Conservation (phyloP, 441 rosid genomes). For the Brassica hybrid region DNA sequence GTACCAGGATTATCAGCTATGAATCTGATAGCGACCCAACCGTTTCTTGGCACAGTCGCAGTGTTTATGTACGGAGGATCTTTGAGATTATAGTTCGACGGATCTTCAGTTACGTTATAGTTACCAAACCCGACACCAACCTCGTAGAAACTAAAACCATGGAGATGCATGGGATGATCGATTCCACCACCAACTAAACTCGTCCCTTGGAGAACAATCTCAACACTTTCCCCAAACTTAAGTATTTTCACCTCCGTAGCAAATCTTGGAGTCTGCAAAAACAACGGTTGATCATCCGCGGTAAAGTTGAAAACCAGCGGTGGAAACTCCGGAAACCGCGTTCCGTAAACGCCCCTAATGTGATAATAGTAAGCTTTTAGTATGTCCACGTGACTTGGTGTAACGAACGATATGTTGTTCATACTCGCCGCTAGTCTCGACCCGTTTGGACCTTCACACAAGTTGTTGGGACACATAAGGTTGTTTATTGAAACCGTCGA, state of each 20-base stretch:
- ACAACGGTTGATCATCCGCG: constrained; percentile 31
- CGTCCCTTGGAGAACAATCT: constrained; percentile 59
- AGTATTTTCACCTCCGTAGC: constrained; percentile 48
- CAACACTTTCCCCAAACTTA: constrained; percentile 46
- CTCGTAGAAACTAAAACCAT: constrained; percentile 54
- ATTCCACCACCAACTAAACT: constrained; percentile 38
- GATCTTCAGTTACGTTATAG: constrained; percentile 39
- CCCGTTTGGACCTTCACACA: constrained; percentile 48
- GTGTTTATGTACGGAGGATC: constrained; percentile 57
- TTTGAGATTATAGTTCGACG: constrained; percentile 45
- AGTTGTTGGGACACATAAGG: constrained; percentile 21
- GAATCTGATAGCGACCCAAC: constrained; percentile 60
- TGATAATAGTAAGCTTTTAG: constrained; percentile 52
- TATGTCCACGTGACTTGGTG: constrained; percentile 48
- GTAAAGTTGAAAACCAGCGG: constrained; percentile 46
- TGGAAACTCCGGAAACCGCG: constrained; percentile 46
- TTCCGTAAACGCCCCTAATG: constrained; percentile 42
- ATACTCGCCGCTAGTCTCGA: constrained; percentile 48
- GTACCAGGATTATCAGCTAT: constrained; percentile 57
- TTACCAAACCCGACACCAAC: constrained; percentile 59
- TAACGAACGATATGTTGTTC: constrained; percentile 50
- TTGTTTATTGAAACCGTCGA: constrained; percentile 31
- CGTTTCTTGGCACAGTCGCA: constrained; percentile 49
- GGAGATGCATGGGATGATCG: constrained; percentile 67
- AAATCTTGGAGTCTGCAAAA: constrained; percentile 17